Evolutionary conservation across 768 basidiomycete genomes (phyloP).

Genomic region (Russula dissimulans): DNA sequence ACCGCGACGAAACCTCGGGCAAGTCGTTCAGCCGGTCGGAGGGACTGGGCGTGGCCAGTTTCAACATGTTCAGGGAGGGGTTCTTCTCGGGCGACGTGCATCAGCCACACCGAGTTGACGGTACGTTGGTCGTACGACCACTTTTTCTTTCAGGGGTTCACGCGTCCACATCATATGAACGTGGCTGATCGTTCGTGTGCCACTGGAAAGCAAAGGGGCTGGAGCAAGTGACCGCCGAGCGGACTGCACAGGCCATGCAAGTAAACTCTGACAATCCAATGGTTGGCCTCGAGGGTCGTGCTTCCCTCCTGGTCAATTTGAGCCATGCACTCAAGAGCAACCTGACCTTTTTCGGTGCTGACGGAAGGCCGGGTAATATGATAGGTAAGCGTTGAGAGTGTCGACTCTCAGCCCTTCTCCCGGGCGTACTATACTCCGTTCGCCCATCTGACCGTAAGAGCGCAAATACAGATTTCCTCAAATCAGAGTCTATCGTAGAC

Average conservation of each 20-base stretch:
- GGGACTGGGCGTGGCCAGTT: slow-evolving; percentile 82
- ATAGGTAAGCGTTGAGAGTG: slow-evolving; percentile 41
- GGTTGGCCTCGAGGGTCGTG: slow-evolving; percentile 83
- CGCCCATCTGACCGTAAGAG: not conserved
- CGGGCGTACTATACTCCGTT: not conserved
- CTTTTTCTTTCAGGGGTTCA: not conserved
- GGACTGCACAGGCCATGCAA: slow-evolving; percentile 66
- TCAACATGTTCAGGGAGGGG: slow-evolving; percentile 81
- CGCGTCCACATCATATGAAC: not conserved
- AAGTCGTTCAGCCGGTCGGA: slow-evolving; percentile 56
- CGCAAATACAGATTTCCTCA: slow-evolving; percentile 51
- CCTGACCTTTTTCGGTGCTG: slow-evolving; percentile 61
- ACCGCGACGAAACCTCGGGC: slow-evolving; percentile 49
- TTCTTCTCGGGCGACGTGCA: slow-evolving; percentile 61
- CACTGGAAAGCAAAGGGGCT: slow-evolving; percentile 55
- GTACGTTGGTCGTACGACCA: slow-evolving; percentile 35
- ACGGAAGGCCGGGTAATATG: slow-evolving; percentile 74
- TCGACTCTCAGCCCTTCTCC: not conserved
- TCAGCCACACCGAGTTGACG: slow-evolving; percentile 71
- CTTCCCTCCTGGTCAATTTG: slow-evolving; percentile 66
- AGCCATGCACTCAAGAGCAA: slow-evolving; percentile 57
- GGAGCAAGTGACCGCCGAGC: slow-evolving; percentile 47
- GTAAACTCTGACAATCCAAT: slow-evolving; percentile 72
- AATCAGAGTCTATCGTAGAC: slow-evolving; percentile 40
- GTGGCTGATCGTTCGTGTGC: slow-evolving; percentile 9